Conservation (phyloP, 2,329 filamentous ascomycete genomes). For the Juglanconis sp. region DNA sequence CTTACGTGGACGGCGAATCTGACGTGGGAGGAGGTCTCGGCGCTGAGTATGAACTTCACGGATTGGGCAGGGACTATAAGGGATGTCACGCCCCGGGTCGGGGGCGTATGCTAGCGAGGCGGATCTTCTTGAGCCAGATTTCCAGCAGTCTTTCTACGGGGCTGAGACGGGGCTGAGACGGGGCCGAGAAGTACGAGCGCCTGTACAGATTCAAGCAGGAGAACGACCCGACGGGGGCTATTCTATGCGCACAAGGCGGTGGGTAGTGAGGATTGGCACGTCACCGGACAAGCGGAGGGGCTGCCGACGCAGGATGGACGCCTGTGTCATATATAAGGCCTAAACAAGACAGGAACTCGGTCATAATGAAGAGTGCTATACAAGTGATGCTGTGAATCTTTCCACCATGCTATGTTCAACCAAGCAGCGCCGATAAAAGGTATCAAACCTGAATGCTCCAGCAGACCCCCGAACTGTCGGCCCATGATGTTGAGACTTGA, state of each 20-base stretch:
- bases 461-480: no score
- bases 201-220: conserved; percentile 30
- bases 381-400: no score
- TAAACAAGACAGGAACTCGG: no score
- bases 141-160: conserved; percentile 33
- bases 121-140: conserved; percentile 32
- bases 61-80: conserved; percentile 31
- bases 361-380: no score
- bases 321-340: background rate
- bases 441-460: no score
- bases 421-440: no score
- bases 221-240: conserved; percentile 30
- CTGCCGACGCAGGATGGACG: conserved; percentile 2
- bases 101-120: conserved; percentile 40
- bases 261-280: conserved; percentile 23
- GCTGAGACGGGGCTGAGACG: conserved; percentile 20
- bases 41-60: conserved; percentile 21
- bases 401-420: no score
- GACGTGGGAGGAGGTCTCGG: conserved; percentile 8
- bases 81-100: conserved; percentile 28
- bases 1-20: conserved; percentile 21
- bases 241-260: conserved; percentile 26
- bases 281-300: conserved; percentile 1
- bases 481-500: no score
- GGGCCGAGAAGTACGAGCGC: conserved; percentile 21